Evolutionary conservation across 1,139 yeast genomes (phyloP), one percentile per base, ranked within the genome.

Genomic region (Protomyces gravidus): DNA sequence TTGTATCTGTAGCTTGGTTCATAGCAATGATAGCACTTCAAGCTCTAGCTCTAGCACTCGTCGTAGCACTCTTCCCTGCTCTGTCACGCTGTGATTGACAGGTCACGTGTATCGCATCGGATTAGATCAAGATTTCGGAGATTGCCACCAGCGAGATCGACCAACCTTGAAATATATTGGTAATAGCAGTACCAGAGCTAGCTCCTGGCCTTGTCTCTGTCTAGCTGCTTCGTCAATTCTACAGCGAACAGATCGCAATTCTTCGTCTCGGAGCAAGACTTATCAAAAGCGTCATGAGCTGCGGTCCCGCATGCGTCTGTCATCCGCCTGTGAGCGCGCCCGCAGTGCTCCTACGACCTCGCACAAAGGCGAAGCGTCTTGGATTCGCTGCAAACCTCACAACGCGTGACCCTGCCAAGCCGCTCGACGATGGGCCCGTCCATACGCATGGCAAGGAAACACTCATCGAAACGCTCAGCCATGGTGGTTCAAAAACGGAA

Each of bases 231-330:
- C 36, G 33, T 28, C 13, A 2, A 2, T 7, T 30, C 36, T 15
- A 13, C 36, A 15, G 36, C 36, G 5, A 15, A 13, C 36, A 30
- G 36, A 30, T 5, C 32, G 17, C 17, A 9, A 36, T 36, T 36
- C 23, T 36, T 13, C 42, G 42, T 15, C 42, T 36, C 9, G 42
- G 42, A 9, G 19, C 21, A 15, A n/a, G 42, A 15, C 21, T 17
- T n/a, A 11, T 15, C 21, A 17, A 5, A 9, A 28, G 7, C 32
- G 13, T 9, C 32, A 46, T 53, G 40, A 53, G 58, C 28, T 53
- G 58, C 49, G 58, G 58, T 23, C 58, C 51, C 45, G 48, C 47
- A 21, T 53, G 58, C 17, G 58, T 53, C 58, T 53, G 58, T 33
- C 58, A 53, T 46, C 58, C 58, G 5, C 42, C 42, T 11, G 42